phyloP scores from a whole-genome alignment of 192 early-diverging fungal genomes.

The Coemansia sp. region DNA sequence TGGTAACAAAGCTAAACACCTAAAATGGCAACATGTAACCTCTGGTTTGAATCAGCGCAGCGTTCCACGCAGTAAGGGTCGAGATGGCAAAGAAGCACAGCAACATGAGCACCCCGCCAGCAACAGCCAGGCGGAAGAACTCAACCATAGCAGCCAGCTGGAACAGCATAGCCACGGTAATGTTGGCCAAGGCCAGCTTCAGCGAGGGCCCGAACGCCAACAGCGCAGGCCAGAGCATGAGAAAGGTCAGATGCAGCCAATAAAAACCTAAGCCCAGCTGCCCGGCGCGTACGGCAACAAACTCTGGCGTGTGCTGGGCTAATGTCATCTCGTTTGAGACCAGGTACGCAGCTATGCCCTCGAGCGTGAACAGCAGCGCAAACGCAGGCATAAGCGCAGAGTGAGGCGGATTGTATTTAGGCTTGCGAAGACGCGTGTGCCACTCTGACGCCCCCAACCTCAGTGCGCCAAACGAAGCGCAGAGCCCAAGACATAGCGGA shows the following conservation, averaged over 20 bases:
- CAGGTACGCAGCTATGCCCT: constrained; percentile 36
- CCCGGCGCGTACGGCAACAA: constrained; percentile 28
- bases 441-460: constrained; percentile 21
- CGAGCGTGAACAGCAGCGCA: constrained; percentile 17
- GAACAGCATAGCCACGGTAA: constrained; percentile 21
- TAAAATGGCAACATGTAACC: constrained; percentile 10
- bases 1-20: not conserved
- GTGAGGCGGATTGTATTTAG: constrained; percentile 37
- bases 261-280: constrained; percentile 42
- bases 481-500: constrained; percentile 33
- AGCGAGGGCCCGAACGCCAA: constrained; percentile 31
- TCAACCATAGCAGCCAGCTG: constrained; percentile 36
- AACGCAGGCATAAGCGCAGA: constrained; percentile 25
- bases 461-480: constrained; percentile 21
- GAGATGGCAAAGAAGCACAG: constrained; percentile 15
- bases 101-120: constrained; percentile 36
- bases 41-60: constrained; percentile 25
- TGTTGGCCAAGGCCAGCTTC: constrained; percentile 32
- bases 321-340: constrained; percentile 35
- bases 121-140: constrained; percentile 35
- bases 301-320: constrained; percentile 21
- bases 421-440: constrained; percentile 41
- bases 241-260: constrained; percentile 43
- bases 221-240: constrained; percentile 40
- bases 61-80: constrained; percentile 40